phyloP scores from a whole-genome alignment of 345 rosid genomes.

The Carallia pectinifolia region DNA sequence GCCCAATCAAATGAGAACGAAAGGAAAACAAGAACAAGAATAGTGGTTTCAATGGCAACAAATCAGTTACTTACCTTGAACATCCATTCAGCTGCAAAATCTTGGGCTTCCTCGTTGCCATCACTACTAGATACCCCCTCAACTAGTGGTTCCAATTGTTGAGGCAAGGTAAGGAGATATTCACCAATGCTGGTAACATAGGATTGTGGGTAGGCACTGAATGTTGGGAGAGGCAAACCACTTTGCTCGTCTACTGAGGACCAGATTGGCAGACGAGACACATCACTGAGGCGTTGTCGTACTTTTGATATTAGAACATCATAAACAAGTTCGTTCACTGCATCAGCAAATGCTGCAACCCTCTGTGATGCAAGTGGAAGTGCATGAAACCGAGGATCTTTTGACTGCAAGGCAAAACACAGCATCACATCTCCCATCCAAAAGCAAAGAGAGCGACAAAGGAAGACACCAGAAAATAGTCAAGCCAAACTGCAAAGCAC shows the following conservation, averaged over 20 bases:
- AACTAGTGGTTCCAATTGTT: slow-evolving; percentile 96
- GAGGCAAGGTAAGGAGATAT: slow-evolving; percentile 96
- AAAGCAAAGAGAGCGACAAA: background rate
- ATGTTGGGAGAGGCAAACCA: slow-evolving; percentile 78
- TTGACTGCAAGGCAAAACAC: slow-evolving; percentile 56
- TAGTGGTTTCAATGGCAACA: background rate
- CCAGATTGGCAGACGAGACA: slow-evolving; percentile 83
- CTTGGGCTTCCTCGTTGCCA: slow-evolving; percentile 79
- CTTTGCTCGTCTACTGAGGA: slow-evolving; percentile 82
- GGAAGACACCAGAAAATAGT: background rate
- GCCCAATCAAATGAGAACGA: background rate
- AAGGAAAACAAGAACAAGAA: background rate
- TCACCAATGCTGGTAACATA: slow-evolving; percentile 90
- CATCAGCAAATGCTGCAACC: slow-evolving; percentile 76
- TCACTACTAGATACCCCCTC: slow-evolving; percentile 87
- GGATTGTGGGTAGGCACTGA: slow-evolving; percentile 92
- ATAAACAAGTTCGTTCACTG: slow-evolving; percentile 90
- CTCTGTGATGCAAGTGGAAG: slow-evolving; percentile 91
- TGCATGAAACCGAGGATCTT: slow-evolving; percentile 96
- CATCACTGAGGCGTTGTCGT: slow-evolving; percentile 80
- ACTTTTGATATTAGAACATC: slow-evolving; percentile 96
- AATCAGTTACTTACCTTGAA: slow-evolving; percentile 63
- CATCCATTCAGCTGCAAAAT: slow-evolving; percentile 99
- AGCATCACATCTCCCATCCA: background rate
- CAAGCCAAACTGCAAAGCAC: background rate